A percentile compares a stretch with the other conserved stretches of the same genome.
phyloP scores from a whole-genome alignment of 1,284 basidiomycete species.

The Erythrobasidium hasegawianum region DNA sequence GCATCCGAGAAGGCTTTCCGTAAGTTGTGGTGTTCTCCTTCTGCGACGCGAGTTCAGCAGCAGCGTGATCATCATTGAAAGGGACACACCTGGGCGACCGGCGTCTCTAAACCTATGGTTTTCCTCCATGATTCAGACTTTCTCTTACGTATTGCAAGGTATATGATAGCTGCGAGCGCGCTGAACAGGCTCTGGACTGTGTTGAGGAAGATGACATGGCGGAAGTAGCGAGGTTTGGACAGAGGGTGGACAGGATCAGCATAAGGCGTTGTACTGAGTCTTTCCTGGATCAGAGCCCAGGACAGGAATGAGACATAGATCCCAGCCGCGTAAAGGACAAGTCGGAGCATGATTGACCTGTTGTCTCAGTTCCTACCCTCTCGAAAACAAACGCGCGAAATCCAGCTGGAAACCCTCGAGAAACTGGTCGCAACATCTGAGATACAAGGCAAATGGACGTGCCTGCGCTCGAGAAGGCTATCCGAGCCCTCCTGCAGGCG shows the following conservation, averaged over 20 bases:
- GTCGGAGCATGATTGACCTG: neutral
- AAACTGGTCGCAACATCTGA: too few relatives aligned
- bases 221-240: conserved; percentile 39
- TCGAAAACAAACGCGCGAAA: too few relatives aligned
- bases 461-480: conserved; percentile 56
- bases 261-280: conserved; percentile 38
- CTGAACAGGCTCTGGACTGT: conserved; percentile 75
- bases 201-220: conserved; percentile 77
- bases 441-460: conserved; percentile 42
- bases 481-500: conserved; percentile 63
- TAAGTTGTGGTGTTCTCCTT: neutral
- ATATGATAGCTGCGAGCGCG: conserved; percentile 39
- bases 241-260: neutral
- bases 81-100: neutral
- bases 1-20: conserved; percentile 2
- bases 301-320: conserved; percentile 45
- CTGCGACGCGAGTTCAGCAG: neutral
- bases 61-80: neutral
- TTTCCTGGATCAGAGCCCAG: conserved; percentile 45
- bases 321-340: conserved; percentile 41
- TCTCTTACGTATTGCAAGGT: conserved; percentile 34
- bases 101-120: conserved; percentile 13
- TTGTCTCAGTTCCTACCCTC: too few relatives aligned
- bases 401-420: too few relatives aligned
- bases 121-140: conserved; percentile 8